Evolutionary conservation across 176 grass and related monocot genomes (phyloP).

Genomic region (Musa troglodytarum): DNA sequence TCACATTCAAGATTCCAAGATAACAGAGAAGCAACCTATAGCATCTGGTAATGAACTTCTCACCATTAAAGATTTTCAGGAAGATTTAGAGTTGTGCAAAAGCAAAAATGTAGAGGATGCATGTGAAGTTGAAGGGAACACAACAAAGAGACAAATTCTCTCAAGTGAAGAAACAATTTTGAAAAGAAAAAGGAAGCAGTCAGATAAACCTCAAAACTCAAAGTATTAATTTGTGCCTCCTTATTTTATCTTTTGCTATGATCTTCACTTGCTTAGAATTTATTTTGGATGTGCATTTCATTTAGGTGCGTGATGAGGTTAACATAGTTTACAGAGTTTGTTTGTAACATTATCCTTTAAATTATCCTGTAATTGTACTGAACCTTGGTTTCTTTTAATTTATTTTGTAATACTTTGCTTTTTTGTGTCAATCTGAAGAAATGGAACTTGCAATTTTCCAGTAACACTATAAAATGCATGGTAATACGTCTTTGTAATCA

Average conservation of each 20-base stretch:
- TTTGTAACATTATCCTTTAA: too few relatives aligned
- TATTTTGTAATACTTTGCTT: too few relatives aligned
- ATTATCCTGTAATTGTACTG: too few relatives aligned
- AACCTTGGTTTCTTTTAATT: too few relatives aligned
- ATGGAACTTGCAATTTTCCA: too few relatives aligned
- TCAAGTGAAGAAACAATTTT: conserved; percentile 17
- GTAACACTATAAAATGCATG: too few relatives aligned
- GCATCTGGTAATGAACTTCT: conserved; percentile 29
- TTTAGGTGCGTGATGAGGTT: neutral
- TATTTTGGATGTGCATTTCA: neutral
- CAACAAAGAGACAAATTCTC: conserved; percentile 12
- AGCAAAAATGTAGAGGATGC: conserved; percentile 26
- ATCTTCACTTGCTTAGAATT: neutral
- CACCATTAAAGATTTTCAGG: conserved; percentile 29
- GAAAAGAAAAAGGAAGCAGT: conserved; percentile 52
- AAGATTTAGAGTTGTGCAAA: conserved; percentile 15
- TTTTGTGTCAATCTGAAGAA: too few relatives aligned
- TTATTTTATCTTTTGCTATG: neutral
- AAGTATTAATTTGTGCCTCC: conserved; percentile 36
- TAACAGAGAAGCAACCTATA: conserved; percentile 31
- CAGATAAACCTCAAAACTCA: conserved; percentile 38
- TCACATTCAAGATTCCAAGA: conserved; percentile 36
- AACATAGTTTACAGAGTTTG: too few relatives aligned
- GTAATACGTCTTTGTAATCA: too few relatives aligned
- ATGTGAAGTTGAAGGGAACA: conserved; percentile 30